Percentiles rank a stretch among this genome's conserved stretches.
These are phyloP conservation scores for Tagetes patula DNA, from an alignment of 129 eudicot genomes.

Conservation along the genomic window DNA sequence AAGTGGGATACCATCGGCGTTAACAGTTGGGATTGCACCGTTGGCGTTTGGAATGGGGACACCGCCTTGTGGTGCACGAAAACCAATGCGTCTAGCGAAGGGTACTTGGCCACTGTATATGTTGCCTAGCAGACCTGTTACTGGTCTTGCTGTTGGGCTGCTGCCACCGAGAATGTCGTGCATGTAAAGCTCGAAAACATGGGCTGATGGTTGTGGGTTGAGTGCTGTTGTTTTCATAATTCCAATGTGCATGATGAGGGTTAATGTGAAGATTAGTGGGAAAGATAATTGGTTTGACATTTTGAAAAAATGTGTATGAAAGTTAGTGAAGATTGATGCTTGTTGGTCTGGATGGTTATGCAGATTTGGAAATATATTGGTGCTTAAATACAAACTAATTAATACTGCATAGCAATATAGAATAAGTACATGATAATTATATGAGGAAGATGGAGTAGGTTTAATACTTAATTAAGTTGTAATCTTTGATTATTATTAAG, in stretches of 20 bases:
- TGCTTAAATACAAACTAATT: slow-evolving; percentile 29
- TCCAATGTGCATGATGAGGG: slow-evolving; percentile 27
- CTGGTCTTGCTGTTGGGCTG: slow-evolving; percentile 88
- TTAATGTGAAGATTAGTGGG: slow-evolving; percentile 16
- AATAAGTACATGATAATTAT: slow-evolving; percentile 9
- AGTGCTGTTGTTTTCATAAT: slow-evolving; percentile 25
- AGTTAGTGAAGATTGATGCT: slow-evolving; percentile 1
- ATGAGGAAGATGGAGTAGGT: slow-evolving; percentile 50
- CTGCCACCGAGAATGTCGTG: slow-evolving; percentile 92
- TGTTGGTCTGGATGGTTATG: slow-evolving; percentile 26
- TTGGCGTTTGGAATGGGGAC: slow-evolving; percentile 85
- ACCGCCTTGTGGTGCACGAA: slow-evolving; percentile 59
- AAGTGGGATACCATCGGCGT: slow-evolving; percentile 67
- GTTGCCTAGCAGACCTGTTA: slow-evolving; percentile 82
- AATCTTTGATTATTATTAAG: slow-evolving; percentile 1
- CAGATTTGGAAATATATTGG: background rate
- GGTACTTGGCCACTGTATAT: slow-evolving; percentile 95
- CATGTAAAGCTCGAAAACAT: slow-evolving; percentile 75
- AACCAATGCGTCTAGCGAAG: slow-evolving; percentile 88
- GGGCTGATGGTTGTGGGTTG: slow-evolving; percentile 37
- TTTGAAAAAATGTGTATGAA: slow-evolving; percentile 25
- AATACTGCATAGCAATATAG: background rate
- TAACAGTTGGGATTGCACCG: slow-evolving; percentile 76
- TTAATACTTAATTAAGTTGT: slow-evolving; percentile 45
- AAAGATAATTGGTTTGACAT: slow-evolving; percentile 41